Conservation (phyloP, 2,329 filamentous ascomycete genomes). For the Sarocladiaceae sp. region DNA sequence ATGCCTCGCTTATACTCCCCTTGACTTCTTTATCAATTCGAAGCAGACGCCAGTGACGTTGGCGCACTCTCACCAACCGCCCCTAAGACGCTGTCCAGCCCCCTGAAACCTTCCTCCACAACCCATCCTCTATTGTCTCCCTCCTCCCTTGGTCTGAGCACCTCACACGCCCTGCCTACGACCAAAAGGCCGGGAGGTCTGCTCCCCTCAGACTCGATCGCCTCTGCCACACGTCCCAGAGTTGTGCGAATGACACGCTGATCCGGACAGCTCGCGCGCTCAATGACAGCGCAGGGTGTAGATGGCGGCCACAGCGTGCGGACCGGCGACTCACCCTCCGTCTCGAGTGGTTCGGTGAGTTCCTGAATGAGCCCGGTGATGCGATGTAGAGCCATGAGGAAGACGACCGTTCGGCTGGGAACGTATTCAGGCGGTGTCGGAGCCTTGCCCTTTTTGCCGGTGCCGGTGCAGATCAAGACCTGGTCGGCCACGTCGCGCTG, state of each 20-base stretch:
- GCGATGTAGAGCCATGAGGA: constrained; percentile 90
- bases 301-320: constrained; percentile 58
- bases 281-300: constrained; percentile 90
- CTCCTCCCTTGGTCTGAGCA: constrained; percentile 53
- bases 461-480: constrained; percentile 92
- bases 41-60: too few relatives aligned
- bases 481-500: constrained; percentile 89
- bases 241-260: constrained; percentile 90
- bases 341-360: constrained; percentile 46
- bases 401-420: constrained; percentile 74
- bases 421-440: constrained; percentile 78
- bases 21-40: constrained; percentile 14
- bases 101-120: constrained; percentile 81
- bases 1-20: not conserved
- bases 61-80: constrained; percentile 11
- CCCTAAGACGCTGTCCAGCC: constrained; percentile 49
- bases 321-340: constrained; percentile 21
- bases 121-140: constrained; percentile 69
- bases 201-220: constrained; percentile 83
- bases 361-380: constrained; percentile 67
- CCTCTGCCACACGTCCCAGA: constrained; percentile 68
- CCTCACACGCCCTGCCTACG: constrained; percentile 76
- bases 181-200: constrained; percentile 84
- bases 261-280: constrained; percentile 88
- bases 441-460: constrained; percentile 79